Evolutionary conservation across 2,329 filamentous ascomycete genomes (phyloP).

Genomic region (Chaetomium globosum): DNA sequence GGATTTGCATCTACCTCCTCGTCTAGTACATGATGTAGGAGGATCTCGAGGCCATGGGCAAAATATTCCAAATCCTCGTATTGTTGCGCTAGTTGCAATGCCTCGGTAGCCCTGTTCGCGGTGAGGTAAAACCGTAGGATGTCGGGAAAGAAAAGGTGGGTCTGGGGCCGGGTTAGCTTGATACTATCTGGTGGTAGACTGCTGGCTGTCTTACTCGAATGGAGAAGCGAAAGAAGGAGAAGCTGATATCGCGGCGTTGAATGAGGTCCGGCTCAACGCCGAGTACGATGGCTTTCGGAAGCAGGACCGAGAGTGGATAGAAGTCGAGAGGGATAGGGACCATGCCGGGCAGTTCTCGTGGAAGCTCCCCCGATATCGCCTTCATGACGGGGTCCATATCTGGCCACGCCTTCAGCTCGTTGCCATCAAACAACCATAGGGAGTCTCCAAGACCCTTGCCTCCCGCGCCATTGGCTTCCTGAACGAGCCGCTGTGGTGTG

Average conservation of each 20-base stretch:
- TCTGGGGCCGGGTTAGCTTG: conserved; percentile 53
- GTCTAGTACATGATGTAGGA: conserved; percentile 90
- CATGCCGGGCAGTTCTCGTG: conserved; percentile 70
- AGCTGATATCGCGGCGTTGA: conserved; percentile 88
- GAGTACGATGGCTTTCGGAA: conserved; percentile 87
- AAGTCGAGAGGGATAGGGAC: conserved; percentile 88
- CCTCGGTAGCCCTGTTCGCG: conserved; percentile 75
- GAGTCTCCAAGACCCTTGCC: conserved; percentile 72
- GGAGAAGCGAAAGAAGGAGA: conserved; percentile 85
- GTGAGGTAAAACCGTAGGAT: conserved; percentile 78
- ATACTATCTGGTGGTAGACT: neutral
- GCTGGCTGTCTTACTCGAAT: conserved; percentile 67
- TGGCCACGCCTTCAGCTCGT: conserved; percentile 82
- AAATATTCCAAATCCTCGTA: conserved; percentile 91
- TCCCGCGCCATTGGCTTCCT: conserved; percentile 35
- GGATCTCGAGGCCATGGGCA: conserved; percentile 85
- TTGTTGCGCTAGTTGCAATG: conserved; percentile 77
- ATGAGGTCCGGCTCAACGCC: conserved; percentile 91
- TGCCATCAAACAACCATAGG: conserved; percentile 91
- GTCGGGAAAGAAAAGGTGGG: conserved; percentile 89
- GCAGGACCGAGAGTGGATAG: conserved; percentile 83
- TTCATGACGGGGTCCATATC: conserved; percentile 83
- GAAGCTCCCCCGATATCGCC: conserved; percentile 65
- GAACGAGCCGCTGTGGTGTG: conserved; percentile 29
- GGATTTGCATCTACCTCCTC: conserved; percentile 78